A percentile compares a stretch with the other conserved stretches of the same genome.
Conservation (phyloP, 768 basidiomycete species). For the Pulveroboletus ravenelii region DNA sequence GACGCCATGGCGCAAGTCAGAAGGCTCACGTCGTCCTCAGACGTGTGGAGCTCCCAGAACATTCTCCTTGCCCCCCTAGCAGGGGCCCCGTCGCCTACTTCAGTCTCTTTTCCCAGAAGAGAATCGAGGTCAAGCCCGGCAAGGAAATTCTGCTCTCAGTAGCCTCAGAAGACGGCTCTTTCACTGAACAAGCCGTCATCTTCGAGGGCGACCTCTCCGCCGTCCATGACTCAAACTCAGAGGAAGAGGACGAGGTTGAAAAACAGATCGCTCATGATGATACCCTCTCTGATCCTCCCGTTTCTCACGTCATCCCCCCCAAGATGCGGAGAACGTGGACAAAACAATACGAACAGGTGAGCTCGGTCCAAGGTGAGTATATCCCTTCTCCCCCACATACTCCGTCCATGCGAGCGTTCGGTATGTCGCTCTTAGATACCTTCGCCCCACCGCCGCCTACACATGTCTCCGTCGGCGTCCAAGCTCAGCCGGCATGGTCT, state of each 20-base stretch:
- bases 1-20: conserved; percentile 59
- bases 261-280: conserved; percentile 40
- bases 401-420: conserved; percentile 23
- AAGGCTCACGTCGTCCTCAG: conserved; percentile 66
- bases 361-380: conserved; percentile 36
- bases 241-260: conserved; percentile 39
- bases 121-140: conserved; percentile 65
- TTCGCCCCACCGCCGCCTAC: conserved; percentile 19
- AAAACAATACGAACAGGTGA: conserved; percentile 44
- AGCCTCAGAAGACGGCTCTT: conserved; percentile 45
- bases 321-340: conserved; percentile 63
- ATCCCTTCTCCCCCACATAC: background rate
- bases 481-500: conserved; percentile 35
- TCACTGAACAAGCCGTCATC: conserved; percentile 54
- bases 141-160: conserved; percentile 66
- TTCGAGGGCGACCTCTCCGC: conserved; percentile 48
- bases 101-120: conserved; percentile 62
- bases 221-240: conserved; percentile 28
- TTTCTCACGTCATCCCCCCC: conserved; percentile 46
- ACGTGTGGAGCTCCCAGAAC: conserved; percentile 50
- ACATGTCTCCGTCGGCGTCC: conserved; percentile 43
- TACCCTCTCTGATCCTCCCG: conserved; percentile 31
- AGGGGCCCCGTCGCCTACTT: conserved; percentile 45
- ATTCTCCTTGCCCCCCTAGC: conserved; percentile 41
- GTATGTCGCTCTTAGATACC: conserved; percentile 29